Conservation (phyloP, 73 alveolate genomes). For the Strombidium stylifer region DNA sequence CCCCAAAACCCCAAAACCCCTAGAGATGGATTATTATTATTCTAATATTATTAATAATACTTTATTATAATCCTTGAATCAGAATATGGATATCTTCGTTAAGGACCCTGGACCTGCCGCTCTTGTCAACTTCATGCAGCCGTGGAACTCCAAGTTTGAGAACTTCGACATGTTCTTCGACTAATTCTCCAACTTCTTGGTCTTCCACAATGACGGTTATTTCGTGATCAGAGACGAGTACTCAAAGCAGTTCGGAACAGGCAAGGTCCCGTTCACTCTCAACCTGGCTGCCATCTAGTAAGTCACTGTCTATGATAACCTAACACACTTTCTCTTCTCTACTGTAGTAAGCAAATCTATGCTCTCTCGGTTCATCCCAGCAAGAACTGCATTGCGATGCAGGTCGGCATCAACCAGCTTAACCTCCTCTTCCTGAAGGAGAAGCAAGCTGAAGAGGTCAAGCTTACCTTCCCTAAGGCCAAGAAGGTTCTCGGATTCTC, state of each 20-base stretch:
- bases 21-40: background rate
- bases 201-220: conserved; percentile 29
- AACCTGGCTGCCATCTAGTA: conserved; percentile 31
- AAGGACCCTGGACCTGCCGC: conserved; percentile 24
- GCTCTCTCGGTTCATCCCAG: conserved; percentile 36
- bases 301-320: too few relatives aligned
- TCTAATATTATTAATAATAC: background rate
- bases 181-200: conserved; percentile 31
- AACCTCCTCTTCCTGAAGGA: conserved; percentile 30
- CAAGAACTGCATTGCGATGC: conserved; percentile 24
- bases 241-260: background rate
- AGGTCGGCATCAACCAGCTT: conserved; percentile 7
- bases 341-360: conserved; percentile 6
- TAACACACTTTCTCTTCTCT: background rate
- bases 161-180: conserved; percentile 35
- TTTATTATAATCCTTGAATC: background rate
- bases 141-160: conserved; percentile 3
- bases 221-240: conserved; percentile 31
- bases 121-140: conserved; percentile 14
- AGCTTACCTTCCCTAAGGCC: conserved; percentile 33
- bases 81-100: conserved; percentile 7
- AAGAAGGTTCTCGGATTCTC: conserved; percentile 25
- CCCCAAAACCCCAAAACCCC: conserved; percentile 35
- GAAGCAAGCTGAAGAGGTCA: conserved; percentile 37
- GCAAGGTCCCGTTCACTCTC: conserved; percentile 11